phyloP scores from a whole-genome alignment of 2,329 filamentous ascomycete genomes.

The Clarireedia sp. region DNA sequence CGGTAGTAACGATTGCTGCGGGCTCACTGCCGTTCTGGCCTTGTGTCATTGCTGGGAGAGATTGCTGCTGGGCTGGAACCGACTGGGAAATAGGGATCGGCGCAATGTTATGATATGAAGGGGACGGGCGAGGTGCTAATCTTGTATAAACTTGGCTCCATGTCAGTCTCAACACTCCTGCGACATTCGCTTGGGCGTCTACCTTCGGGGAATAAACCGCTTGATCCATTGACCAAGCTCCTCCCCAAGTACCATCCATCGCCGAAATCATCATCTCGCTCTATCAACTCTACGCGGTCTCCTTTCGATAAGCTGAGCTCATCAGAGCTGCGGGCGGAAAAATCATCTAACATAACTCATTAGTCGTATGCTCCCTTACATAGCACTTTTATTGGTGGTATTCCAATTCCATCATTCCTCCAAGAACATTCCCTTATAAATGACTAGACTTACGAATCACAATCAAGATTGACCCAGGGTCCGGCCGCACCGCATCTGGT shows the following conservation, averaged over 20 bases:
- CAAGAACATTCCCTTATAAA: not conserved
- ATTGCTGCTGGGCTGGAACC: not conserved
- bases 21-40: not conserved
- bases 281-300: constrained; percentile 73
- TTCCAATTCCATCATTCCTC: not conserved
- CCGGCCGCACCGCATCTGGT: constrained; percentile 37
- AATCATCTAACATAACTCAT: constrained; percentile 60
- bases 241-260: constrained; percentile 79
- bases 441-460: constrained; percentile 57
- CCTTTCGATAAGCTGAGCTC: constrained; percentile 84
- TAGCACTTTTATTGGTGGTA: not conserved
- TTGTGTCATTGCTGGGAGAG: not conserved
- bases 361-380: not conserved
- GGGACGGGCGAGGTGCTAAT: constrained; percentile 27
- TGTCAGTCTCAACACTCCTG: constrained; percentile 12
- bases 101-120: constrained; percentile 23
- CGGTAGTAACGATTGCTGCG: not conserved
- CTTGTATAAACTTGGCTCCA: constrained; percentile 29
- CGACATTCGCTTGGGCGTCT: not conserved
- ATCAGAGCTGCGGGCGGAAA: constrained; percentile 82
- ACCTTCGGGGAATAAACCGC: constrained; percentile 80
- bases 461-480: constrained; percentile 58
- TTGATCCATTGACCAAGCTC: constrained; percentile 65
- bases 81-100: constrained; percentile 13
- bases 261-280: constrained; percentile 81